A percentile compares a stretch with the other conserved stretches of the same genome.
Evolutionary conservation across 805 yeast genomes (phyloP).

Genomic region (Saccharomyces paradoxus): DNA sequence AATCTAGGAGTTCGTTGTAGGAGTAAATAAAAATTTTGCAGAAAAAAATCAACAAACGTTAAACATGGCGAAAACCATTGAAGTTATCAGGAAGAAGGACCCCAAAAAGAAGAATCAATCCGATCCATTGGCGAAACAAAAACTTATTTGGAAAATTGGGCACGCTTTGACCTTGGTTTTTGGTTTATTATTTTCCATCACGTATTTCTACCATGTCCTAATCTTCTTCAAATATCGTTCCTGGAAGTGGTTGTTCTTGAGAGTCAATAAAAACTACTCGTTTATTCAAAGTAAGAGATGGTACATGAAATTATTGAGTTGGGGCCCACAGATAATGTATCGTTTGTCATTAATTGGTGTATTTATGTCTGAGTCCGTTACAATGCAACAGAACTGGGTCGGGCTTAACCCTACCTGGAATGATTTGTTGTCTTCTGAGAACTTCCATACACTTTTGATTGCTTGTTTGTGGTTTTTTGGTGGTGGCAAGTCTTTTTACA

Average conservation of each 20-base stretch:
- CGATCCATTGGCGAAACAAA: conserved; percentile 21
- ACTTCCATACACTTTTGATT: conserved; percentile 59
- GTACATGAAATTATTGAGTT: conserved; percentile 21
- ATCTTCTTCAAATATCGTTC: conserved; percentile 26
- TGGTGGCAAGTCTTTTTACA: conserved; percentile 58
- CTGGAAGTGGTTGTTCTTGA: conserved; percentile 29
- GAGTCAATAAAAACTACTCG: conserved; percentile 16
- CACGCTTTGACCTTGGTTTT: conserved; percentile 20
- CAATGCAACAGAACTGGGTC: conserved; percentile 53
- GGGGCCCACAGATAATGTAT: conserved; percentile 45
- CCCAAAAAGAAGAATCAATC: conserved; percentile 9
- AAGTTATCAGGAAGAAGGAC: conserved; percentile 22
- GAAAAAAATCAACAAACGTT: background rate
- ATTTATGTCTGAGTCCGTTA: conserved; percentile 41
- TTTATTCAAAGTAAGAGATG: conserved; percentile 15
- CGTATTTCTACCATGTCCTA: conserved; percentile 20
- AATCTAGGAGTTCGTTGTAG: background rate
- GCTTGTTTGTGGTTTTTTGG: conserved; percentile 54
- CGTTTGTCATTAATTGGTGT: conserved; percentile 51
- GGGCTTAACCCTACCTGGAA: conserved; percentile 52
- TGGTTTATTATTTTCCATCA: conserved; percentile 22
- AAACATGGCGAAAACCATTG: conserved; percentile 15
- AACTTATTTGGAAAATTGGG: conserved; percentile 25
- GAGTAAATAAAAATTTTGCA: background rate
- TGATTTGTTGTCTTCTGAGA: conserved; percentile 61